These are phyloP conservation scores for Fraxinus sp. DNA, from an alignment of 305 asterid genomes.

Conservation along the genomic window DNA sequence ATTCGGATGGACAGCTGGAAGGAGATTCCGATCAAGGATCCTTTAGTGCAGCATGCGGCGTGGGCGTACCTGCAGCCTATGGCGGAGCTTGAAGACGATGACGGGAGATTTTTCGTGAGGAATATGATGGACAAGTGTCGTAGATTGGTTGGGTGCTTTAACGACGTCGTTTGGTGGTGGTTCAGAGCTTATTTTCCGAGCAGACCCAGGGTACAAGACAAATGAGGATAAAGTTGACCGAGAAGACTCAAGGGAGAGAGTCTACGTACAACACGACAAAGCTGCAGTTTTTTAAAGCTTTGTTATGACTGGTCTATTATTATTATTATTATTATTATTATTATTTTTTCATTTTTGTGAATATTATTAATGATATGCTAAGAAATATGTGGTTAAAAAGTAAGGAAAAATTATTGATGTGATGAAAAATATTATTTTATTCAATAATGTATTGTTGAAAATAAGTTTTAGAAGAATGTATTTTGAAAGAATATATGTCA, in stretches of 20 bases:
- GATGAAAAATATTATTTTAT: too few relatives aligned
- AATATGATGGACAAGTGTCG: slow-evolving; percentile 37
- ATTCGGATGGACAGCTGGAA: slow-evolving; percentile 40
- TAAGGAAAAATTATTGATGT: too few relatives aligned
- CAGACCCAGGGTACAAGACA: background rate
- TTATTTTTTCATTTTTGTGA: slow-evolving; percentile 7
- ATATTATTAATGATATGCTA: background rate
- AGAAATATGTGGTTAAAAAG: too few relatives aligned
- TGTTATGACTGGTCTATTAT: slow-evolving; percentile 31
- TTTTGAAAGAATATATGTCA: too few relatives aligned
- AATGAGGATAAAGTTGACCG: slow-evolving; percentile 26
- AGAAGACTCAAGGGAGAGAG: background rate
- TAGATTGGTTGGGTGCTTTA: slow-evolving; percentile 44
- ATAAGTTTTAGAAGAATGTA: too few relatives aligned
- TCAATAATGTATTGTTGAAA: too few relatives aligned
- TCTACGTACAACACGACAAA: slow-evolving; percentile 8
- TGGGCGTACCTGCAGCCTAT: slow-evolving; percentile 76
- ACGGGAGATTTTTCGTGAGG: slow-evolving; percentile 27
- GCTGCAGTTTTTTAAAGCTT: slow-evolving; percentile 38
- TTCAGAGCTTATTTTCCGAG: slow-evolving; percentile 24
- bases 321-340: background rate
- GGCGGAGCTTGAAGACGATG: slow-evolving; percentile 35
- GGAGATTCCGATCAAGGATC: slow-evolving; percentile 68
- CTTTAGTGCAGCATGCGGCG: slow-evolving; percentile 68
- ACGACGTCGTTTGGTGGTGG: slow-evolving; percentile 44